phyloP scores from a whole-genome alignment of 1,284 basidiomycete species.

The Apiotrichum gamsii region DNA sequence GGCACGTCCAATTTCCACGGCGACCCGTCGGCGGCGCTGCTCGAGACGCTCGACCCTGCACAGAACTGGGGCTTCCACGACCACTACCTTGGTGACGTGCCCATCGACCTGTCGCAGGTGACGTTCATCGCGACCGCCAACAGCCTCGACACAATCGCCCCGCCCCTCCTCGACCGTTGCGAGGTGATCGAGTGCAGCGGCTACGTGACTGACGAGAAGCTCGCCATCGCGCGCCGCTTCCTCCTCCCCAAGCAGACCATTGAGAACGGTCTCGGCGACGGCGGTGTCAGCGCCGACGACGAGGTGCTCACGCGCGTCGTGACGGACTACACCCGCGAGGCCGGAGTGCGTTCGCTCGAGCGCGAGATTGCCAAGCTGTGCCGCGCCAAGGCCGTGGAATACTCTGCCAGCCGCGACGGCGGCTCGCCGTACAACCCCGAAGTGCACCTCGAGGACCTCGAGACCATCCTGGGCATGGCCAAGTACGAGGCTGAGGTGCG shows the following conservation, averaged over 20 bases:
- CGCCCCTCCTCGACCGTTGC: conserved; percentile 89
- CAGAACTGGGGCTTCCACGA: conserved; percentile 94
- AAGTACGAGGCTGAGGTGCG: conserved; percentile 67
- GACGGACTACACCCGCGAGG: conserved; percentile 92
- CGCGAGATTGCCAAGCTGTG: conserved; percentile 79
- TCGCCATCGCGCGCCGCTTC: conserved; percentile 80
- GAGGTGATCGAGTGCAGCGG: conserved; percentile 93
- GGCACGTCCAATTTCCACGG: conserved; percentile 52
- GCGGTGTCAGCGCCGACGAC: conserved; percentile 65
- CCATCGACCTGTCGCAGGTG: conserved; percentile 88
- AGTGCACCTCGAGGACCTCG: conserved; percentile 68
- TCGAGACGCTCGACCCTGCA: conserved; percentile 97
- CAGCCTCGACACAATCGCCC: conserved; percentile 86
- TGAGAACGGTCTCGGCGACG: conserved; percentile 73
- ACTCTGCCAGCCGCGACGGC: conserved; percentile 50
- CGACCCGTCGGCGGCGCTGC: conserved; percentile 84
- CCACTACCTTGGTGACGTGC: conserved; percentile 79
- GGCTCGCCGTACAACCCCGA: conserved; percentile 55
- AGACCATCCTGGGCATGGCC: conserved; percentile 73
- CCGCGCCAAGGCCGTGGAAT: conserved; percentile 81
- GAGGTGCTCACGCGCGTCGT: conserved; percentile 77
- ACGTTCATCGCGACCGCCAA: conserved; percentile 86
- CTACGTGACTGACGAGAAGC: conserved; percentile 93
- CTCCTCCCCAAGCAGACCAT: conserved; percentile 90
- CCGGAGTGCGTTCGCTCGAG: conserved; percentile 86